Evolutionary conservation across 768 basidiomycete genomes (phyloP).

Genomic region (Tylopilus vinaceipallidus): DNA sequence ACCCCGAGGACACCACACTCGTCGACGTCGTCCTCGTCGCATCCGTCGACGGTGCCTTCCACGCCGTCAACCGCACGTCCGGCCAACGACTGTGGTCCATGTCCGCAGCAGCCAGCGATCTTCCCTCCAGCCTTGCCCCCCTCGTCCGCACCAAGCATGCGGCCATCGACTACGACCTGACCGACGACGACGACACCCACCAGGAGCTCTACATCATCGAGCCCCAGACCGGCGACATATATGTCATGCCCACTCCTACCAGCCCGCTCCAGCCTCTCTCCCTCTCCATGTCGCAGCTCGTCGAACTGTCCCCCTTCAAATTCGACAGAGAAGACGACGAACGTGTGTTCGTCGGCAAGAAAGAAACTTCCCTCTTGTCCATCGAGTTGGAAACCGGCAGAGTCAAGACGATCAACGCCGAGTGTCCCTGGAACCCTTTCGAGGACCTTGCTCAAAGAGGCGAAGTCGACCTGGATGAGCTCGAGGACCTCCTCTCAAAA

Average conservation of each 20-base stretch:
- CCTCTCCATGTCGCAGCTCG: constrained; percentile 88
- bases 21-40: constrained; percentile 86
- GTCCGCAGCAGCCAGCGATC: constrained; percentile 51
- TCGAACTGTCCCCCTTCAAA: constrained; percentile 82
- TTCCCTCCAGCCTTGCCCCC: constrained; percentile 60
- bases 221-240: constrained; percentile 92
- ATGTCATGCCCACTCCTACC: constrained; percentile 69
- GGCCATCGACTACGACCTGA: constrained; percentile 54
- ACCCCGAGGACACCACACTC: constrained; percentile 52
- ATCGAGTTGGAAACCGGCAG: constrained; percentile 78
- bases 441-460: constrained; percentile 47
- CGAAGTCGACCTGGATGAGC: constrained; percentile 55
- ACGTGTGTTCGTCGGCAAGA: constrained; percentile 85
- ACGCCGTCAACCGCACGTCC: constrained; percentile 86
- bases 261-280: constrained; percentile 84
- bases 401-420: constrained; percentile 72
- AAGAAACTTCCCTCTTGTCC: constrained; percentile 79
- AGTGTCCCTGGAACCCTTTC: constrained; percentile 75
- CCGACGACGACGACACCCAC: constrained; percentile 47
- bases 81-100: constrained; percentile 89
- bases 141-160: constrained; percentile 72
- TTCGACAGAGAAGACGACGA: constrained; percentile 56
- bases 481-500: constrained; percentile 47
- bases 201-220: constrained; percentile 91
- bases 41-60: constrained; percentile 92